Evolutionary conservation across 495 filamentous ascomycete genomes (phyloP).

Genomic region (Trichoderma reesei): DNA sequence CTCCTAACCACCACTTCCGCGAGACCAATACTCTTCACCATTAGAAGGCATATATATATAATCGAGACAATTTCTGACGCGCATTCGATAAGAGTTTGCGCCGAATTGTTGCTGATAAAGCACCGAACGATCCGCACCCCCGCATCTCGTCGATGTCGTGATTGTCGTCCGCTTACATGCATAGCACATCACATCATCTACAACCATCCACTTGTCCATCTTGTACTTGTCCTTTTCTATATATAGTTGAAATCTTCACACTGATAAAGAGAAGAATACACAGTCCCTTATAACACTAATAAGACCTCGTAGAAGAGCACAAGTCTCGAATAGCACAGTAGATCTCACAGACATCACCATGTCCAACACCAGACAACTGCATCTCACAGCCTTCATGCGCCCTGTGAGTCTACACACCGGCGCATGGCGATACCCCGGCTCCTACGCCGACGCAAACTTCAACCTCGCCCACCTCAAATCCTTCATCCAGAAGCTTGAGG

Average conservation of each 20-base stretch:
- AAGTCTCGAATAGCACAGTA: neutral
- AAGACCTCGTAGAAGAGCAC: neutral
- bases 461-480: constrained; percentile 43
- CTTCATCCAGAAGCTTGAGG: constrained; percentile 47
- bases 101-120: neutral
- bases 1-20: no score
- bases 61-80: no score
- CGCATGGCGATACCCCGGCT: constrained; percentile 47
- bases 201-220: neutral
- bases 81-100: no score
- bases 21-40: no score
- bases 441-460: constrained; percentile 51
- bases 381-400: constrained; percentile 51
- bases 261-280: no score
- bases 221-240: no score
- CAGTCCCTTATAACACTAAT: no score
- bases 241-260: no score
- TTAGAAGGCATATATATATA: no score
- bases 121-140: neutral
- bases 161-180: neutral
- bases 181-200: neutral
- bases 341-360: neutral
- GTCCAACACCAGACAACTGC: constrained; percentile 28
- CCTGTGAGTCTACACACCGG: constrained; percentile 48
- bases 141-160: constrained; percentile 6